Percentiles rank a stretch among this genome's conserved stretches.
Evolutionary conservation across 2,329 filamentous ascomycete species (phyloP).

Genomic region (Aspergillus proliferans): DNA sequence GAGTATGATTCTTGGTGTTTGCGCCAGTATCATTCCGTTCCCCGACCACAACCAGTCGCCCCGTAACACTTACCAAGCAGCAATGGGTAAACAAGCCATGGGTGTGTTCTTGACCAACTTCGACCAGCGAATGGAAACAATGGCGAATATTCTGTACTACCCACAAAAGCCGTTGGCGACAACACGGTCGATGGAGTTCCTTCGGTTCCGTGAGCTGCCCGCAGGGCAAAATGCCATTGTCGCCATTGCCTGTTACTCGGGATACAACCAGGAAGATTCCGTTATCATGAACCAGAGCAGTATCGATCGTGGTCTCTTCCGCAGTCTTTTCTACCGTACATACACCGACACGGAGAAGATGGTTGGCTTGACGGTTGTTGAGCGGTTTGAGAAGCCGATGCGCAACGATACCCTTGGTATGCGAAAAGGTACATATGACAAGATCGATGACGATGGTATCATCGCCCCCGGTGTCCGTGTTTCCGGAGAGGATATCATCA

Average conservation of each 20-base stretch:
- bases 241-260: conserved; percentile 93
- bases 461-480: conserved; percentile 90
- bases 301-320: conserved; percentile 94
- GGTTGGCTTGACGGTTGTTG: conserved; percentile 85
- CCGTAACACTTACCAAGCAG: conserved; percentile 97
- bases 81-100: conserved; percentile 99
- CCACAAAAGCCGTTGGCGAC: conserved; percentile 96
- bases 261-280: conserved; percentile 99
- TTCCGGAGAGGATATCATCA: conserved; percentile 97
- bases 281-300: conserved; percentile 99
- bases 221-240: conserved; percentile 98
- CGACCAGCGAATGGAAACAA: conserved; percentile 94
- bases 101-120: conserved; percentile 98
- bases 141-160: conserved; percentile 99
- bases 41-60: conserved; percentile 97
- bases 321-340: conserved; percentile 94
- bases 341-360: conserved; percentile 97
- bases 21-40: conserved; percentile 98
- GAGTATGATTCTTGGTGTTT: conserved; percentile 97
- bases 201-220: conserved; percentile 95
- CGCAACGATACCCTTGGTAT: conserved; percentile 80
- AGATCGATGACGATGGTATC: conserved; percentile 93
- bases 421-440: conserved; percentile 94
- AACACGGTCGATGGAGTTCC: conserved; percentile 95
- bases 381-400: conserved; percentile 92